Percentiles rank a stretch among this genome's conserved stretches.
These are phyloP conservation scores for Auricularia heimuer DNA, from an alignment of 768 basidiomycete genomes.

Conservation along the genomic window DNA sequence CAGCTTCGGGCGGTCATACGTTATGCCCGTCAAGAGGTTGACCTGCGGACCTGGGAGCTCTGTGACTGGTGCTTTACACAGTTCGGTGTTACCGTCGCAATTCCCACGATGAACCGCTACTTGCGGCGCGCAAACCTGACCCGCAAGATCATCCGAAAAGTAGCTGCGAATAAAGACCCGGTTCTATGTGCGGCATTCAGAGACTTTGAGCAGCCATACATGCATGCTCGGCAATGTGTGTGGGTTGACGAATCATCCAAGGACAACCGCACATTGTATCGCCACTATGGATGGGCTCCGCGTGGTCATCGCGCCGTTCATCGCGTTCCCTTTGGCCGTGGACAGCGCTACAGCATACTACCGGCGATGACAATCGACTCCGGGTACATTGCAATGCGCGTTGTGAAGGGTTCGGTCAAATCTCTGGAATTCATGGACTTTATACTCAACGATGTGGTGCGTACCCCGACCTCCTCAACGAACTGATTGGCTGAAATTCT, in stretches of 20 bases:
- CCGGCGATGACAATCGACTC: constrained; percentile 22
- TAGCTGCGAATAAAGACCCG: too few species aligned
- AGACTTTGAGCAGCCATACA: background rate
- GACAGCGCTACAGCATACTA: constrained; percentile 20
- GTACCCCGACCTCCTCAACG: constrained; percentile 6
- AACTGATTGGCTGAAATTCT: too few species aligned
- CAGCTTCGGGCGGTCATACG: too few species aligned
- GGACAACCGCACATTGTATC: constrained; percentile 18
- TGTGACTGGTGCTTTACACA: too few species aligned
- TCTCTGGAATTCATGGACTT: constrained; percentile 26
- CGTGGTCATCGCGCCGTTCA: constrained; percentile 13
- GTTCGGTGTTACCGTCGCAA: too few species aligned
- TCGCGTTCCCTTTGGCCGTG: constrained; percentile 16
- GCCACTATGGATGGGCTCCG: constrained; percentile 14
- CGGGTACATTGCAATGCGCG: constrained; percentile 25
- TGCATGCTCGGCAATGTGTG: constrained; percentile 7
- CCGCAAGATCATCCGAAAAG: too few species aligned
- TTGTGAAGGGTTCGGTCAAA: constrained; percentile 26
- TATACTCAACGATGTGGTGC: constrained; percentile 26
- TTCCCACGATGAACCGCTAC: too few species aligned
- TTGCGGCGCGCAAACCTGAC: too few species aligned
- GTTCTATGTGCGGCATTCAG: too few species aligned
- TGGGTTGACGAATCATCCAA: constrained; percentile 22
- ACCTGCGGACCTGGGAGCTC: too few species aligned
- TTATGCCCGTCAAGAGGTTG: too few species aligned